These are phyloP conservation scores for Boletus subcaerulescens DNA, from an alignment of 768 basidiomycete genomes.

Conservation along the genomic window DNA sequence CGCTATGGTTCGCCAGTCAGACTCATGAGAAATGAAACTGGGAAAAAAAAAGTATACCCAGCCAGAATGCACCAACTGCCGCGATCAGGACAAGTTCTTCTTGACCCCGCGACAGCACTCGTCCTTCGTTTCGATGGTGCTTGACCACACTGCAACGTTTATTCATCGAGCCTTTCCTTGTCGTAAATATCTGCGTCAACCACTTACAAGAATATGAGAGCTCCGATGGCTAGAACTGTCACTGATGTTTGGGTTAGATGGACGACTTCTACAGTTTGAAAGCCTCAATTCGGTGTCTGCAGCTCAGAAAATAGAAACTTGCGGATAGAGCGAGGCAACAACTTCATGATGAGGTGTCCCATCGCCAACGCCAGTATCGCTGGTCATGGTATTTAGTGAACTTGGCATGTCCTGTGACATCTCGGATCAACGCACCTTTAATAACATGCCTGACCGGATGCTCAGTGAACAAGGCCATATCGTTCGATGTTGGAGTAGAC, in stretches of 20 bases:
- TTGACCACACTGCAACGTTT: slow-evolving; percentile 51
- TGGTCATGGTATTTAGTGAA: slow-evolving; percentile 25
- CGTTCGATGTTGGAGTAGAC: slow-evolving; percentile 13
- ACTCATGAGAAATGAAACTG: neutral
- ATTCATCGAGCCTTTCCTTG: neutral
- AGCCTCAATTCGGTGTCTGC: slow-evolving; percentile 9
- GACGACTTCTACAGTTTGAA: slow-evolving; percentile 46
- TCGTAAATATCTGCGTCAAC: neutral
- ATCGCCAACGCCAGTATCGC: slow-evolving; percentile 46
- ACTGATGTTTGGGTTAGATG: slow-evolving; percentile 74
- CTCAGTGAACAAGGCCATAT: slow-evolving; percentile 31
- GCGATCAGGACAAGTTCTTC: slow-evolving; percentile 73
- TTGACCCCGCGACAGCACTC: slow-evolving; percentile 63
- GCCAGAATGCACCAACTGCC: slow-evolving; percentile 71
- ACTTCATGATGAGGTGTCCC: slow-evolving; percentile 51
- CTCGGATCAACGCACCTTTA: slow-evolving; percentile 23
- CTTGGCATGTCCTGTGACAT: neutral
- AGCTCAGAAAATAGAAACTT: slow-evolving; percentile 19
- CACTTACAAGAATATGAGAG: slow-evolving; percentile 63
- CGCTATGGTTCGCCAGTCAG: slow-evolving; percentile 29
- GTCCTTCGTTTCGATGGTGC: slow-evolving; percentile 59
- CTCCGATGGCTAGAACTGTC: slow-evolving; percentile 63
- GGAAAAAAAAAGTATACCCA: slow-evolving; percentile 48
- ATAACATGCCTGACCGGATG: slow-evolving; percentile 34
- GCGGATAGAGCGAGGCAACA: slow-evolving; percentile 39